Evolutionary conservation across 2,329 filamentous ascomycete species (phyloP), one percentile per base, ranked within the genome.

Genomic region (Lasiodiplodia hormozganensis): DNA sequence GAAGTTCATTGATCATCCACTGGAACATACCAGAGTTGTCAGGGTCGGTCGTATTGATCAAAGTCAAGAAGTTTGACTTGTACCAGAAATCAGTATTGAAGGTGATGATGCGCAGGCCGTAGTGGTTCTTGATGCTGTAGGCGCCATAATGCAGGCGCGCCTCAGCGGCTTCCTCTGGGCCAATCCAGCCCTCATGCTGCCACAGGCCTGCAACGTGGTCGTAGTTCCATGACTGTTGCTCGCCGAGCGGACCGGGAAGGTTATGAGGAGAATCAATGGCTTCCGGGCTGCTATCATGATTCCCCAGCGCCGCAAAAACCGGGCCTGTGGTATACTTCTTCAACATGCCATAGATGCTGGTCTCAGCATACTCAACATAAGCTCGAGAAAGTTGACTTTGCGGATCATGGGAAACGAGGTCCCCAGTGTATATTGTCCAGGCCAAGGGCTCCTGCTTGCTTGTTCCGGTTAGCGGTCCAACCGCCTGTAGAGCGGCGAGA

Each of bases 201-300:
- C 86, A 88, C 0, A 88, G 77, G 14, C 76, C 77, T n/a, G 86
- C 80, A 18, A 88, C 79, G 71, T 88, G 85, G 31, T 87, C 79
- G 71, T 85, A 87, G 71, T 88, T 87, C 86, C 86, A 88, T 65
- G 83, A 86, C 70, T 85, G 83, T 71, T 89, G 86, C 69, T 84
- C 76, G 1, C 86, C 85, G 1, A 88, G 77, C 0, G 80, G 79
- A 0, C 84, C 85, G 10, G 85, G 85, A 10, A 89, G 76, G 36
- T 75, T 83, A 70, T 87, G 83, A 2, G 86, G 85, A 7, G 82
- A 80, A 71, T 87, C 84, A 31, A 86, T 84, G 25, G 83, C 84
- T 67, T 84, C 82, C 1, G 86, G 86, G 68, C 82, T 86, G 12
- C 81, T 84, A 72, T 88, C 86, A 68, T 88, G 86, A 70, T 88